phyloP scores from a whole-genome alignment of 805 yeast genomes.

The Sugiyamaella smithiae region DNA sequence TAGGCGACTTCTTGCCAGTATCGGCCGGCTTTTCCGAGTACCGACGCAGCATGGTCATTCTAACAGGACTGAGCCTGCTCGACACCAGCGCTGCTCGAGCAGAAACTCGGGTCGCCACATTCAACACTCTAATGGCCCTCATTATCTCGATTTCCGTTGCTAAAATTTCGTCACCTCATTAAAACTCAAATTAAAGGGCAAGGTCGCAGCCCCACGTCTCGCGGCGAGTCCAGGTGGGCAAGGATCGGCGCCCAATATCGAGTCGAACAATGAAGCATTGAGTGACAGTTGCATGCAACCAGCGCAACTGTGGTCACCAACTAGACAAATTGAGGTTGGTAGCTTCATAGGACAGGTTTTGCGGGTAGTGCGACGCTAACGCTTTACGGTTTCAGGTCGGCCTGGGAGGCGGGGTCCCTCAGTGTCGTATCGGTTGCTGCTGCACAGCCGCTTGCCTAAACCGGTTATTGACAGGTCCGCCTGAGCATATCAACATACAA shows the following conservation, averaged over 20 bases:
- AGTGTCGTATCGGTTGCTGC: conserved; percentile 2
- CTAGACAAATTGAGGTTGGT: no score
- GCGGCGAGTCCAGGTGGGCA: no score
- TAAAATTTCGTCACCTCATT: not conserved
- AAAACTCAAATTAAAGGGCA: no score
- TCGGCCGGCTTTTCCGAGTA: not conserved
- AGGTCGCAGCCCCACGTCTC: no score
- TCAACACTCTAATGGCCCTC: not conserved
- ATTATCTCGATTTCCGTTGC: not conserved
- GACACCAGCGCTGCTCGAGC: not conserved
- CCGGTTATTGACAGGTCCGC: conserved; percentile 3
- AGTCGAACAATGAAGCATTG: not conserved
- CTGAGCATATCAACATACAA: conserved; percentile 2
- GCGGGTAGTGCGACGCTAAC: not conserved
- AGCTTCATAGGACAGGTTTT: not conserved
- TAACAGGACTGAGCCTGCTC: no score
- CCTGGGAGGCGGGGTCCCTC: not conserved
- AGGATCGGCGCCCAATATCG: no score
- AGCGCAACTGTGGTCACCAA: not conserved
- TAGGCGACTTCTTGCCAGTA: not conserved
- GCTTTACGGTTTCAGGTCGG: not conserved
- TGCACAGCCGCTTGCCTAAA: conserved; percentile 7
- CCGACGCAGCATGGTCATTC: not conserved
- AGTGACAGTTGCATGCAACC: not conserved
- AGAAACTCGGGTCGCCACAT: not conserved